A percentile compares a stretch with the other conserved stretches of the same genome.
Conservation (phyloP, 2,329 filamentous ascomycete genomes). For the Torrubiellomyces zombiae region DNA sequence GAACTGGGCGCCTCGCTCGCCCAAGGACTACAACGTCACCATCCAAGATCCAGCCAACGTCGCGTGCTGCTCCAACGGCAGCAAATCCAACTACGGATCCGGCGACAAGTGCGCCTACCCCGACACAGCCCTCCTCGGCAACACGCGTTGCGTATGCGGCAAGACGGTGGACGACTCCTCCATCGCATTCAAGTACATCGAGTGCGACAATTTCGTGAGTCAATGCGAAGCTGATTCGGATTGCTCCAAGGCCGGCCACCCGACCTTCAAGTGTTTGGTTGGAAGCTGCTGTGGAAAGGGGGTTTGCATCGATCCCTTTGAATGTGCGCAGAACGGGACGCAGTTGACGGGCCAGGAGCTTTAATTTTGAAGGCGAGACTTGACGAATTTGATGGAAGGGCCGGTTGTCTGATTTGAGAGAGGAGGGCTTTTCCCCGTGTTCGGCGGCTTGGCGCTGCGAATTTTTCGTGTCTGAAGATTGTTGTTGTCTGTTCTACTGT, state of each 20-base stretch:
- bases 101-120: slow-evolving; percentile 15
- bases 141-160: slow-evolving; percentile 19
- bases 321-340: slow-evolving; percentile 18
- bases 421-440: no score
- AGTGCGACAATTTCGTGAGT: slow-evolving; percentile 16
- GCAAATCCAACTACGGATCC: slow-evolving; percentile 7
- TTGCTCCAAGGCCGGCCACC: slow-evolving; percentile 10
- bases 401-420: no score
- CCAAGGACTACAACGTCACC: slow-evolving; percentile 13
- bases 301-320: slow-evolving; percentile 19
- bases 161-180: slow-evolving; percentile 9
- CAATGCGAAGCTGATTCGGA: slow-evolving; percentile 11
- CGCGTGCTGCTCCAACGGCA: slow-evolving; percentile 17
- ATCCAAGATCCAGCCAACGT: slow-evolving; percentile 16
- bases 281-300: slow-evolving; percentile 20
- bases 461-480: no score
- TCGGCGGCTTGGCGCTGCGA: no score
- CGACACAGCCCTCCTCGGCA: slow-evolving; percentile 11
- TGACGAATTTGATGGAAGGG: no score
- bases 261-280: slow-evolving; percentile 14
- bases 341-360: no score
- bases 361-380: no score
- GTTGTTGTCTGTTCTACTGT: slow-evolving; percentile 12
- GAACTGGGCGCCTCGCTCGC: slow-evolving; percentile 12
- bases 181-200: slow-evolving; percentile 16